A percentile compares a stretch with the other conserved stretches of the same genome.
Evolutionary conservation across 305 asterid genomes (phyloP).

Genomic region (Plantago lanceolata): DNA sequence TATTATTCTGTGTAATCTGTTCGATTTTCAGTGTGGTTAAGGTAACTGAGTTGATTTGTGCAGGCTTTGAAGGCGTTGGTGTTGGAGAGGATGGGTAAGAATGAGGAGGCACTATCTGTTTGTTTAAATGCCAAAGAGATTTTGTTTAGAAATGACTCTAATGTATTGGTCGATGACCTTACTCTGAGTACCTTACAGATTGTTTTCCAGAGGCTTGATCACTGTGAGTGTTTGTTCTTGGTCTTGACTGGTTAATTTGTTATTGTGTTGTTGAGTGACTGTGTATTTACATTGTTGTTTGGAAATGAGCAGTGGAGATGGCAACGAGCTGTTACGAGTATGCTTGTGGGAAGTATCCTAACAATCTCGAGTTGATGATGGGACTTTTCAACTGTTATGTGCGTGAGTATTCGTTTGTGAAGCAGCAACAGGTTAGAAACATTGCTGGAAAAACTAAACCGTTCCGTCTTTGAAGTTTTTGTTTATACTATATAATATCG

Average conservation of each 20-base stretch:
- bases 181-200: conserved; percentile 93
- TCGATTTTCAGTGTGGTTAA: not conserved
- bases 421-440: conserved; percentile 94
- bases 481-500: not conserved
- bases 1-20: not conserved
- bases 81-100: conserved; percentile 84
- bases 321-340: conserved; percentile 95
- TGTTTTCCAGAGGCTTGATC: conserved; percentile 92
- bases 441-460: not conserved
- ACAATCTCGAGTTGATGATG: conserved; percentile 82
- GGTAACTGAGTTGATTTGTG: not conserved
- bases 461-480: not conserved
- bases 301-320: conserved; percentile 67
- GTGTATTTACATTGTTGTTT: conserved; percentile 16
- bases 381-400: conserved; percentile 93
- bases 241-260: conserved; percentile 2
- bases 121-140: conserved; percentile 78
- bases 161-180: conserved; percentile 69
- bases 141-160: conserved; percentile 51
- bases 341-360: conserved; percentile 77
- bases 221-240: conserved; percentile 42
- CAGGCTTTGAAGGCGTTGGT: conserved; percentile 90
- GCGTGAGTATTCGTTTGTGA: conserved; percentile 85
- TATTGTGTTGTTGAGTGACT: not conserved
- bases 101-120: conserved; percentile 76